Evolutionary conservation across 257 asterid genomes (phyloP).

Genomic region (Przewalskia tangutica): DNA sequence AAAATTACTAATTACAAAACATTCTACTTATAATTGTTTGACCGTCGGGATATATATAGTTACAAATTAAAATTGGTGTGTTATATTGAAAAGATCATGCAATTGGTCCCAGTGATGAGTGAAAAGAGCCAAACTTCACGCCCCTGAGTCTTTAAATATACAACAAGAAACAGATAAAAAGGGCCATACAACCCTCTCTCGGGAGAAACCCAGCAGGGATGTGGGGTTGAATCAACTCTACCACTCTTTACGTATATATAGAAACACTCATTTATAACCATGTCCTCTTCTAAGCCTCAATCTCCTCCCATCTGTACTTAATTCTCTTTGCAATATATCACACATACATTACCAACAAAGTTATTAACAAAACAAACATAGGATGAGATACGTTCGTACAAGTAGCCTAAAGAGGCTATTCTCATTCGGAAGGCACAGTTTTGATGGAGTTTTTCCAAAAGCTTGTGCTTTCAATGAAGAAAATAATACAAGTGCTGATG

Average conservation of each 20-base stretch:
- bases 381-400: slow-evolving; percentile 54
- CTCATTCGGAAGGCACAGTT: slow-evolving; percentile 42
- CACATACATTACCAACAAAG: background rate
- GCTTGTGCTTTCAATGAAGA: slow-evolving; percentile 10
- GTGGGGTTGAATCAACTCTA: background rate
- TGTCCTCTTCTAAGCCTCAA: background rate
- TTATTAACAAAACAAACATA: background rate
- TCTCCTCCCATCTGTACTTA: background rate
- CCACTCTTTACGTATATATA: background rate
- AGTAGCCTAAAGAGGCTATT: slow-evolving; percentile 52
- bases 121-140: background rate
- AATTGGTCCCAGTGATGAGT: background rate
- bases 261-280: background rate
- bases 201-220: slow-evolving; percentile 1
- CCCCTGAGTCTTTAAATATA: slow-evolving; percentile 1
- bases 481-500: background rate
- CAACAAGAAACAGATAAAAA: slow-evolving; percentile 8
- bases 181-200: background rate
- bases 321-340: background rate
- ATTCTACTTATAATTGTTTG: no score
- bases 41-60: no score
- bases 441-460: slow-evolving; percentile 29
- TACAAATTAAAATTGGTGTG: no score
- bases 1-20: no score
- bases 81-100: no score